These are phyloP conservation scores for Fragaria nilgerrensis DNA, from an alignment of 306 rosid species.

Conservation along the genomic window DNA sequence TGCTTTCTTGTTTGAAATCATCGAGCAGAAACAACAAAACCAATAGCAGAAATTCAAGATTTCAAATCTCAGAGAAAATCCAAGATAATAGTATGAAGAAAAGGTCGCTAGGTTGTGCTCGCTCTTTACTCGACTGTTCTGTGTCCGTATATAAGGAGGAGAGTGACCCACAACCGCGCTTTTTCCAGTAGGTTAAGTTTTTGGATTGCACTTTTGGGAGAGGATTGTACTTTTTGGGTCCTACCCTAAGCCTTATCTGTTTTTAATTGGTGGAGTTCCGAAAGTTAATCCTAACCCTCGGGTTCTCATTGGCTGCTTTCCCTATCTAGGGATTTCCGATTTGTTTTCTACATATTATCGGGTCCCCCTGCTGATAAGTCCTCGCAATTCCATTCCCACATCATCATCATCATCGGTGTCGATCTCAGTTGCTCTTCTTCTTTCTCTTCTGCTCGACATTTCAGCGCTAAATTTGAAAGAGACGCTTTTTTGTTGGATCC, in stretches of 20 bases:
- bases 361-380: slow-evolving; percentile 32
- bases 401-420: not conserved
- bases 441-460: not conserved
- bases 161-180: slow-evolving; percentile 62
- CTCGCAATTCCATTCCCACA: slow-evolving; percentile 9
- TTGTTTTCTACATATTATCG: not conserved
- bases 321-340: slow-evolving; percentile 46
- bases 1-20: slow-evolving; percentile 42
- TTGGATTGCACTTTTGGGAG: slow-evolving; percentile 50
- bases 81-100: not conserved
- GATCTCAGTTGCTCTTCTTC: not conserved
- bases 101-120: not conserved
- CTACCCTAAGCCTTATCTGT: slow-evolving; percentile 50
- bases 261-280: slow-evolving; percentile 42
- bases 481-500: slow-evolving; percentile 27
- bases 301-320: slow-evolving; percentile 38
- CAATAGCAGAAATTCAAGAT: not conserved
- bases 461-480: slow-evolving; percentile 28
- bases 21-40: not conserved
- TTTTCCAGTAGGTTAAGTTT: slow-evolving; percentile 34
- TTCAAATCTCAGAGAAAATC: not conserved
- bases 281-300: slow-evolving; percentile 48
- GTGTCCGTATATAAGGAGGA: not conserved
- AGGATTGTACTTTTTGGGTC: slow-evolving; percentile 47
- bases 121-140: not conserved